A percentile compares a stretch with the other conserved stretches of the same genome.
These are phyloP conservation scores for Fusarium mexicanum DNA, from an alignment of 2,329 filamentous ascomycete species.

Conservation along the genomic window DNA sequence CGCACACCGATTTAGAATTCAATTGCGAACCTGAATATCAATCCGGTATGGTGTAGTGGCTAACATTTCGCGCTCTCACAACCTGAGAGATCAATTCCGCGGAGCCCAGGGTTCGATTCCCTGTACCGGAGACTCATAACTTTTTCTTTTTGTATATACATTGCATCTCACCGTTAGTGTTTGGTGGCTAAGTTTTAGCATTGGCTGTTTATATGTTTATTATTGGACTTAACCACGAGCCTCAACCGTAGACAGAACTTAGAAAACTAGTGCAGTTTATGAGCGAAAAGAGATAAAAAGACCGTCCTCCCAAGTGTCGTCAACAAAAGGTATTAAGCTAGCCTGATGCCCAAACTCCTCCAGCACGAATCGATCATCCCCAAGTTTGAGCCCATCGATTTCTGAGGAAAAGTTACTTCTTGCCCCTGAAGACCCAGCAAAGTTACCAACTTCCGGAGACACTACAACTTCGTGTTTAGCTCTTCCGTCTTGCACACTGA, in stretches of 20 bases:
- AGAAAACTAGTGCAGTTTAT: not conserved
- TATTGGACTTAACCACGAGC: not conserved
- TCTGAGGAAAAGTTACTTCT: not conserved
- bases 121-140: conserved; percentile 34
- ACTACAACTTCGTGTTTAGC: not conserved
- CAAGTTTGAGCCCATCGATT: not conserved
- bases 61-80: conserved; percentile 48
- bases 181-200: not conserved
- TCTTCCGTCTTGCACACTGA: not conserved
- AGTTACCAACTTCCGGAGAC: not conserved
- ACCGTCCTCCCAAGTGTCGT: not conserved
- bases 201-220: not conserved
- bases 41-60: conserved; percentile 48
- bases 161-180: no score
- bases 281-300: not conserved
- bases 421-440: not conserved
- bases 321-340: not conserved
- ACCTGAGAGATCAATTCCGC: conserved; percentile 40
- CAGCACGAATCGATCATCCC: not conserved
- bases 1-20: accelerated
- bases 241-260: no score
- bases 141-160: not conserved
- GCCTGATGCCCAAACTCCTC: not conserved
- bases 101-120: conserved; percentile 44
- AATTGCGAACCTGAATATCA: accelerated